Base-by-base conservation (phyloP, 2,329 filamentous ascomycete genomes). In the Apiospora aurea region DNA sequence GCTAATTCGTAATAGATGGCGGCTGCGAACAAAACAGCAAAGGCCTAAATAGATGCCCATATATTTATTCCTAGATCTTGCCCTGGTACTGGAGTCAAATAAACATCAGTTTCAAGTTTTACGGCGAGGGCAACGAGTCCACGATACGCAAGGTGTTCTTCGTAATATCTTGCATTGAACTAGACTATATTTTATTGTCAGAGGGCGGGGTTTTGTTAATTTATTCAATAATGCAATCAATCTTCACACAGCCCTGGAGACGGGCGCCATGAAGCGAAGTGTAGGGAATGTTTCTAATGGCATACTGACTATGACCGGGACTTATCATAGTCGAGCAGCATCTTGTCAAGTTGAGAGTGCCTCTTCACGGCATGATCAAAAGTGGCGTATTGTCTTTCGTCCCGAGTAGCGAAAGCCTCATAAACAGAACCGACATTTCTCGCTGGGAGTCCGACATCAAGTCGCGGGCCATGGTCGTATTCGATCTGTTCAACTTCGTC, bases 381-480 rank as follows among this genome's bases (percentile, higher is more conserved):
- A 13, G 46, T 69, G 3, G 73, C 47, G 69, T 74, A 74, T 8
- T 67, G 51, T 1, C 24, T 57, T 24, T 16, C 29, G 16, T 69
- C 71, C 16, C 69, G 69, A 57, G 29, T 57, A 18, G 86, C 86
- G 80, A 85, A 89, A 1, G 81, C 83, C 73, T 91, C 89, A 79
- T 90, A 91, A 0, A 89, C 75, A 18, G 82, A 82, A 0, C 83
- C 89, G 47, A 91, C 85, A 74, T 85, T 87, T 71, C 86, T 82
- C 0, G 82, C 83, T 1, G 79, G 74, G 1, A 82, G 26, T 0
- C 85, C 82, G n/a, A 88, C 72, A 4, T 82, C 79, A 74, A 85
- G 85, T 77, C 83, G 85, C 13, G 82, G 81, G 5, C 80, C 78
- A 80, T 83, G 88, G 4, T 80, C 75, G 79, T 83, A 84, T 0